These are phyloP conservation scores for Podaxis pistillaris DNA, from an alignment of 768 basidiomycete species.

Conservation along the genomic window DNA sequence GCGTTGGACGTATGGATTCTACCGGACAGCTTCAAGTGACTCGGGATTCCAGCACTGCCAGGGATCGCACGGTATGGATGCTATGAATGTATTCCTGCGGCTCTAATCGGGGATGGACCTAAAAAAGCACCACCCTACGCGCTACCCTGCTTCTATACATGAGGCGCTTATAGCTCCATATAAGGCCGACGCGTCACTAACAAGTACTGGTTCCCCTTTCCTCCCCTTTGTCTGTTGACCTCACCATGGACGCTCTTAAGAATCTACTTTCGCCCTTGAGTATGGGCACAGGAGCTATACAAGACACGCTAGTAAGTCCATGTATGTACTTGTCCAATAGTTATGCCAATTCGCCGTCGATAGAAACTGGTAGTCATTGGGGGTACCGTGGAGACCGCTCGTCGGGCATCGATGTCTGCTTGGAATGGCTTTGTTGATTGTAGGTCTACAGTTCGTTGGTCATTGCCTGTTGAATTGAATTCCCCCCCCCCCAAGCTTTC, in stretches of 20 bases:
- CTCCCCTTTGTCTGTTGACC: slow-evolving; percentile 19
- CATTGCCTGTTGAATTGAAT: neutral
- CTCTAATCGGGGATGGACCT: slow-evolving; percentile 10
- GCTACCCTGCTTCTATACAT: slow-evolving; percentile 39
- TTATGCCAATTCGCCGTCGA: slow-evolving; percentile 14
- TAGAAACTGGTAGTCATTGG: slow-evolving; percentile 91
- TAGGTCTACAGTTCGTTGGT: slow-evolving; percentile 31
- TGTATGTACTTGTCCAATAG: neutral
- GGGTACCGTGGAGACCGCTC: slow-evolving; percentile 83
- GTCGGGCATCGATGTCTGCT: slow-evolving; percentile 76
- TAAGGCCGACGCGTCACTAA: slow-evolving; percentile 37
- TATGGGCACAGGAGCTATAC: slow-evolving; percentile 65
- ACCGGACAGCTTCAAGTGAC: too few relatives aligned
- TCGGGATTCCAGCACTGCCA: slow-evolving; percentile 10
- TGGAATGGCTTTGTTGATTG: slow-evolving; percentile 92
- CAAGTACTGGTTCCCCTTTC: slow-evolving; percentile 26
- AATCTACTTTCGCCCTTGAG: slow-evolving; percentile 69
- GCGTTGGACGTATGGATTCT: neutral
- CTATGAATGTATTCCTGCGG: neutral
- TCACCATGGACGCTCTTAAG: slow-evolving; percentile 68
- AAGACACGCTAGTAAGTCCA: slow-evolving; percentile 69
- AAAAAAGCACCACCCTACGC: slow-evolving; percentile 20
- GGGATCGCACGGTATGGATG: slow-evolving; percentile 6
- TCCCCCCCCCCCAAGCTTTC: slow-evolving; percentile 51
- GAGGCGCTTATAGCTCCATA: slow-evolving; percentile 40